Evolutionary conservation across 2,329 filamentous ascomycete species (phyloP).

Genomic region (Phoma sp.): DNA sequence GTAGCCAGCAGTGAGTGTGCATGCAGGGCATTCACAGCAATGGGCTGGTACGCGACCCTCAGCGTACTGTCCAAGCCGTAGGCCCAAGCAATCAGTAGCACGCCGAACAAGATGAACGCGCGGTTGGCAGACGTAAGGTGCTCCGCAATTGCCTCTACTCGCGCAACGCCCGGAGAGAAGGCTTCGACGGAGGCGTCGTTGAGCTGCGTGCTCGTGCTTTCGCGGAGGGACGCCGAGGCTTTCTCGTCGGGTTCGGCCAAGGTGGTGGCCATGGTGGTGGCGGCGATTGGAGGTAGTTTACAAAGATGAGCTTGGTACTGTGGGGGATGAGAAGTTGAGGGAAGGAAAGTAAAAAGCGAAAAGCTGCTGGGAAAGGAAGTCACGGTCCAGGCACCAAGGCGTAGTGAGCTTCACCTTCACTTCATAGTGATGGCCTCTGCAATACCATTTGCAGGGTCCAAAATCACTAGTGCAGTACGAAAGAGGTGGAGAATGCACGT

Average conservation of each 20-base stretch:
- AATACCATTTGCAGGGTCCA: not conserved
- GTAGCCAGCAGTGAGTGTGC: constrained; percentile 62
- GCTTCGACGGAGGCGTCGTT: not conserved
- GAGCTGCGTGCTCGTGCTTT: not conserved
- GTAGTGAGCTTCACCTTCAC: not conserved
- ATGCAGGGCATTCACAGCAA: constrained; percentile 61
- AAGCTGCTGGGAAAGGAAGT: too few relatives aligned
- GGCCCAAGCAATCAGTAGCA: constrained; percentile 70
- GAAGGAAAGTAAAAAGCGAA: not conserved
- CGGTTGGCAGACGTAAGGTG: constrained; percentile 63
- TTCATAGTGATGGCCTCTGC: not conserved
- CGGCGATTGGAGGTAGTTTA: not conserved
- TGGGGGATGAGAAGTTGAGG: not conserved
- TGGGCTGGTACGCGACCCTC: constrained; percentile 57
- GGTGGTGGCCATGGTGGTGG: not conserved
- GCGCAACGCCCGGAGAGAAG: constrained; percentile 61
- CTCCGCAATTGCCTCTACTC: constrained; percentile 64
- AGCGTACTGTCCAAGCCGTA: constrained; percentile 64
- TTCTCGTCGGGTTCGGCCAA: not conserved
- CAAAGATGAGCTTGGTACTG: not conserved
- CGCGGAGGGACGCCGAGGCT: not conserved
- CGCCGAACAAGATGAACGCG: constrained; percentile 64
- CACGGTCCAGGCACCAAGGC: not conserved
- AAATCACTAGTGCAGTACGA: too few relatives aligned
- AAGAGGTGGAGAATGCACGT: too few relatives aligned